Evolutionary conservation across 139 green algal genomes (phyloP).

Genomic region (Chlamydomonas sphaeroides): DNA sequence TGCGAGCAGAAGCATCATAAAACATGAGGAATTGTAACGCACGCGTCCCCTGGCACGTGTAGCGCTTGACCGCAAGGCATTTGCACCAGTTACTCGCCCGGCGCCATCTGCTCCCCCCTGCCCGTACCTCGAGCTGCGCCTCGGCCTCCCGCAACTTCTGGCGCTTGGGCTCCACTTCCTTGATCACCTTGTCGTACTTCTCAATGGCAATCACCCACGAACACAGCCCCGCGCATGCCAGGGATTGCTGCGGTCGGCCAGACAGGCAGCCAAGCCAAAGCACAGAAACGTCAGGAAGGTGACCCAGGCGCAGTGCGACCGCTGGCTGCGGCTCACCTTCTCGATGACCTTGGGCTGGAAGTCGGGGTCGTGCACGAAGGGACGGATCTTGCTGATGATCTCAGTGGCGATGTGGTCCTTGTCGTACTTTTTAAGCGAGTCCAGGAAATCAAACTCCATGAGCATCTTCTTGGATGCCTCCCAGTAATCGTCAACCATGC

Average conservation of each 20-base stretch:
- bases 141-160: slow-evolving; percentile 69
- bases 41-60: too few relatives aligned
- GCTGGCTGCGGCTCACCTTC: slow-evolving; percentile 65
- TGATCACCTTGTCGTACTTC: slow-evolving; percentile 75
- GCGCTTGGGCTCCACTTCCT: slow-evolving; percentile 81
- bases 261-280: too few relatives aligned
- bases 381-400: slow-evolving; percentile 65
- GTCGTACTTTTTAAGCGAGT: slow-evolving; percentile 59
- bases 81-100: too few relatives aligned
- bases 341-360: slow-evolving; percentile 65
- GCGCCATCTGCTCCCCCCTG: too few relatives aligned
- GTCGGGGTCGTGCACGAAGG: slow-evolving; percentile 58
- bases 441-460: slow-evolving; percentile 77
- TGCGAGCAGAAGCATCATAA: too few relatives aligned
- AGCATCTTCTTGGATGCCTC: slow-evolving; percentile 70
- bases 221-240: slow-evolving; percentile 78
- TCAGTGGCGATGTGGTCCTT: slow-evolving; percentile 81
- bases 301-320: too few relatives aligned
- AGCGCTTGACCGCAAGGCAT: too few relatives aligned
- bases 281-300: too few relatives aligned
- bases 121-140: slow-evolving; percentile 60
- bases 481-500: slow-evolving; percentile 91
- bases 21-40: too few relatives aligned
- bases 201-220: slow-evolving; percentile 81
- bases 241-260: slow-evolving; percentile 12